Percentiles rank a stretch among this genome's conserved stretches.
These are phyloP conservation scores for Emmonsiellopsis sp. DNA, from an alignment of 2,329 filamentous ascomycete genomes.

Conservation along the genomic window DNA sequence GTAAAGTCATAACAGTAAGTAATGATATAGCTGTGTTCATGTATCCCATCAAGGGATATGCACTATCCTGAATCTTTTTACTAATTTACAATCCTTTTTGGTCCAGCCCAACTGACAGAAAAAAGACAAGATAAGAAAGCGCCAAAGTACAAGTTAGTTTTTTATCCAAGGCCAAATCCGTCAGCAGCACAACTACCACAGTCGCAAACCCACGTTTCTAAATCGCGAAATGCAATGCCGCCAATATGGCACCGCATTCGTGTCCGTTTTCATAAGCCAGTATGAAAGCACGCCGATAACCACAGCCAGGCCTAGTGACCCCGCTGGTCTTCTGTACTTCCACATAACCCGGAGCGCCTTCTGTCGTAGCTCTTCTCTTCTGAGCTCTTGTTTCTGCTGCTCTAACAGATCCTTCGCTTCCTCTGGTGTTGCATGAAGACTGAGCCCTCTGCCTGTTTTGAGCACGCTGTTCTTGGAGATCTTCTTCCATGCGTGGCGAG, in stretches of 20 bases:
- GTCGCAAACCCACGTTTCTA: conserved; percentile 14
- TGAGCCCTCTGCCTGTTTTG: conserved; percentile 62
- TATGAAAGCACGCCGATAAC: conserved; percentile 60
- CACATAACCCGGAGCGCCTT: conserved; percentile 46
- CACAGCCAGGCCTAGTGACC: conserved; percentile 55
- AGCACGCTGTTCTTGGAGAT: conserved; percentile 73
- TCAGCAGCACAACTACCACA: neutral
- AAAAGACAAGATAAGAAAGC: too few relatives aligned
- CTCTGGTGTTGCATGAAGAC: conserved; percentile 49
- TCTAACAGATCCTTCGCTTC: conserved; percentile 62
- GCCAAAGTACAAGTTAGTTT: too few relatives aligned
- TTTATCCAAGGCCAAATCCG: neutral
- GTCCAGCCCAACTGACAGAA: too few relatives aligned
- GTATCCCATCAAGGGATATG: neutral
- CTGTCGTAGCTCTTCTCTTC: conserved; percentile 52
- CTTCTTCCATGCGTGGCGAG: conserved; percentile 54
- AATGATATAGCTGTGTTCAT: neutral
- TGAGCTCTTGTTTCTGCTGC: conserved; percentile 63
- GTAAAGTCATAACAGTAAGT: neutral
- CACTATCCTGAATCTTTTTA: neutral
- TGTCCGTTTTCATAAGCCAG: conserved; percentile 48
- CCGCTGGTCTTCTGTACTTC: conserved; percentile 57
- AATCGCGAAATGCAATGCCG: conserved; percentile 18
- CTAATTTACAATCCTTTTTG: neutral
- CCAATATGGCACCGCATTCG: conserved; percentile 25